Base-by-base conservation (phyloP, 139 green algal species). In the Trebouxia sp. region DNA sequence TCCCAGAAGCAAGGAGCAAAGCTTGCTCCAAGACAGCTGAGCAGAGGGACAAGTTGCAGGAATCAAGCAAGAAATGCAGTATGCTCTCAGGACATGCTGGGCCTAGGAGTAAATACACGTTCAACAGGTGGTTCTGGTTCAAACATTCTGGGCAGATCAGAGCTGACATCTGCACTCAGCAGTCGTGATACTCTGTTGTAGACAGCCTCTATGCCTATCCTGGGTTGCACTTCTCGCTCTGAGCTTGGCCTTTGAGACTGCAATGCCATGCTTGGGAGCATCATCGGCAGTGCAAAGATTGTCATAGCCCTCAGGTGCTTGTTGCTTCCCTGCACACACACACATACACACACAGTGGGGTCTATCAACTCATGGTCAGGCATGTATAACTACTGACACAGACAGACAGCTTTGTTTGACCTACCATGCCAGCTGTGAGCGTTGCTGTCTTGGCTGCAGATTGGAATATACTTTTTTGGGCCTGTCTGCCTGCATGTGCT, bases 271-370 rank as follows among this genome's bases (percentile, higher is more conserved):
- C 62, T 72, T 42, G 62, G 62, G 32, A 72, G 42, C 3, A 72
- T 45, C 62, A 72, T 72, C 8, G 62, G 62, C 62, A 72, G 42
- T 12, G 62, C 62, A 72, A 72, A 72, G 62, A 72, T 72, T n/a
- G 62, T 72, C 32, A 72, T 35, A 35, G 62, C 62, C 32, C 62
- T 72, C 62, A 72, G 15, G 32, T 72, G 62, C 10, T 72, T 72
- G 62, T 39, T 41, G 42, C 32, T n/a, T 42, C 62, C 35, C 62
- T 72, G 62, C 62, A 72, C 15, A n/a, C n/a, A n/a, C n/a, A n/a
- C n/a, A n/a, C n/a, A n/a, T n/a, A n/a, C n/a, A n/a, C n/a, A n/a
- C n/a, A n/a, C n/a, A n/a, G n/a, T n/a, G n/a, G n/a, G n/a, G n/a
- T n/a, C n/a, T n/a, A n/a, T n/a, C n/a, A n/a, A n/a, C n/a, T n/a